Evolutionary conservation across 2,329 filamentous ascomycete genomes (phyloP), one percentile per base, ranked within the genome.

Genomic region (Aspergillus bombycis): DNA sequence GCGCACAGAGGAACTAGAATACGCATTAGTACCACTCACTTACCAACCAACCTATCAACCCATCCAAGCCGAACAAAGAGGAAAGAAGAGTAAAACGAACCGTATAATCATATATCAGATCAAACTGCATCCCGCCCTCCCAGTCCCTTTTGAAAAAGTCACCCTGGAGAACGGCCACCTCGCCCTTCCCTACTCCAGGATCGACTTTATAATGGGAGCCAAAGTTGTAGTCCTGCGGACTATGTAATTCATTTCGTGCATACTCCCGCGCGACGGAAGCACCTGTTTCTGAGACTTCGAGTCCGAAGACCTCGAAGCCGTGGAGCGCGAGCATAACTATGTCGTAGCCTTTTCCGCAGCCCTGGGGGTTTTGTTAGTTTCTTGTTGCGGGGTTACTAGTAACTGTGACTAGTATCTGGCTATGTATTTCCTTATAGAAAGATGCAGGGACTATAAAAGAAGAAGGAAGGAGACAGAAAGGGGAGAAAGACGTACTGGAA

Each of bases 1-100:
- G 78, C 26, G 88, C 87, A 69, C 85, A 89, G 60, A 89, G 81
- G 73, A 90, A 90, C 87, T 88, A 28, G 26, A 4, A 65, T 23
- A 36, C 7, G 12, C n/a, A 19, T 62, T 19, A 60, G 57, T 23
- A 48, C 9, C 45, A 56, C n/a, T 32, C 41, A 48, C 28, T 3
- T 19, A 8, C 34, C 34, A 36, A 19, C 16, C 36, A 38, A 38
- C 14, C 14, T 38, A 8, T 19, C 16, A 38, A 38, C 14, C 7
- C 7, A 1, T 8, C 14, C 5, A 38, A 38, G 36, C 11, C 36
- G 1, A 38, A 38, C 7, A 34, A 34, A 46, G 21, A 26, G 71
- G 19, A 38, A 48, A 4, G 36, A 23, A 19, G 11, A n/a, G 14
- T 36, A 41, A 46, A n/a, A 62, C 81, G 68, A 78, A 89, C 87